Evolutionary conservation across 2,329 filamentous ascomycete species (phyloP).

Genomic region (Aphanocladium album): DNA sequence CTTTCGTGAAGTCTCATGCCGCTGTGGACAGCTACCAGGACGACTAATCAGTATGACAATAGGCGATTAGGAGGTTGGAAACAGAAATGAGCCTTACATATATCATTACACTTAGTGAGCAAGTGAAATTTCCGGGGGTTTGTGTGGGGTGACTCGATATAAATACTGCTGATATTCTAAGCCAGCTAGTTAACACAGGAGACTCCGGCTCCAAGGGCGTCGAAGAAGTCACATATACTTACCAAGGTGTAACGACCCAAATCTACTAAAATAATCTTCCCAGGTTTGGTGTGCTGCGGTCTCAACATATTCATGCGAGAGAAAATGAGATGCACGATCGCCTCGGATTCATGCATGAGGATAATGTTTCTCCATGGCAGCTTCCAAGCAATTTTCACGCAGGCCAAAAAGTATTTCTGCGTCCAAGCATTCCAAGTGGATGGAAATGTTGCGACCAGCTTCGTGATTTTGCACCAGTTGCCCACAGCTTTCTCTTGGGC

Average conservation of each 20-base stretch:
- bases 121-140: not conserved
- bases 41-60: not conserved
- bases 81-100: not conserved
- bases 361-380: not conserved
- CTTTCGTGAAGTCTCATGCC: not conserved
- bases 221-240: not conserved
- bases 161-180: not conserved
- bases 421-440: not conserved
- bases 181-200: not conserved
- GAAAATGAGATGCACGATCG: not conserved
- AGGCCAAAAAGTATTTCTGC: not conserved
- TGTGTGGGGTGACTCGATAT: not conserved
- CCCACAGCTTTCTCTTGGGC: not conserved
- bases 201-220: too few species aligned
- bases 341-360: not conserved
- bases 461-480: not conserved
- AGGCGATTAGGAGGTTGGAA: not conserved
- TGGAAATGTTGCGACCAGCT: not conserved
- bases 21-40: not conserved
- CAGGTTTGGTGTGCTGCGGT: accelerated
- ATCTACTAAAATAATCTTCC: not conserved
- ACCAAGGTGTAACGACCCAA: not conserved
- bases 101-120: too few species aligned
- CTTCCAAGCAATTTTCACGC: not conserved
- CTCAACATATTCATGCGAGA: too few species aligned